A percentile compares a stretch with the other conserved stretches of the same genome.
These are phyloP conservation scores for Limonomyces culmigenus DNA, from an alignment of 1,284 basidiomycete species.

Conservation along the genomic window DNA sequence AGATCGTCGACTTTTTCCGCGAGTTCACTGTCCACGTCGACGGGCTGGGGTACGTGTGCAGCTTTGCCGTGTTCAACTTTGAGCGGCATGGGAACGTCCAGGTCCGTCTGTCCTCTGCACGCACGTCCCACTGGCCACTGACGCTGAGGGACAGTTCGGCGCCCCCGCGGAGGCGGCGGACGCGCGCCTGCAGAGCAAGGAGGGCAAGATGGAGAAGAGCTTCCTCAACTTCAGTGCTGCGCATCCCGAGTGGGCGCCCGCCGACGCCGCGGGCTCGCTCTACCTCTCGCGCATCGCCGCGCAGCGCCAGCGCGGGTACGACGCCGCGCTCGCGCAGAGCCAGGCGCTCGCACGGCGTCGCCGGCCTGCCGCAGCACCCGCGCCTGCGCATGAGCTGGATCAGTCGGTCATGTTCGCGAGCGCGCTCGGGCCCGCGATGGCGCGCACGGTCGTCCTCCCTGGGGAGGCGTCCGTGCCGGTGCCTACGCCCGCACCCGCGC, in stretches of 20 bases:
- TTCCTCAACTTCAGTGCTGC: constrained; percentile 94
- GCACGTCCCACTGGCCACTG: background rate
- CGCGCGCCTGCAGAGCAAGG: constrained; percentile 64
- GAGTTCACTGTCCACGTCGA: constrained; percentile 96
- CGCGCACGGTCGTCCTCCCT: constrained; percentile 51
- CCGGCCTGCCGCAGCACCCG: constrained; percentile 8
- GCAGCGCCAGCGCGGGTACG: constrained; percentile 24
- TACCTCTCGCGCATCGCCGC: constrained; percentile 76
- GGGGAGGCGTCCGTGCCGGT: constrained; percentile 58
- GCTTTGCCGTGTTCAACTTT: constrained; percentile 97
- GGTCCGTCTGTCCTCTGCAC: constrained; percentile 17
- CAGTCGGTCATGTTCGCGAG: constrained; percentile 18
- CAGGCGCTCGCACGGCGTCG: constrained; percentile 33
- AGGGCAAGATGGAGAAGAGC: constrained; percentile 97
- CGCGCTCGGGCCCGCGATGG: constrained; percentile 28
- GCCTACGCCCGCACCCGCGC: constrained; percentile 12
- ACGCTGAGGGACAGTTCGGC: constrained; percentile 38
- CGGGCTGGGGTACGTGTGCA: constrained; percentile 91
- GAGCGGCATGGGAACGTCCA: constrained; percentile 79
- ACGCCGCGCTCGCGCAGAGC: constrained; percentile 55
- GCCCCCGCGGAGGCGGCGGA: constrained; percentile 53
- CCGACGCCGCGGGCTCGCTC: constrained; percentile 71
- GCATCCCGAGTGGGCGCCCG: constrained; percentile 88
- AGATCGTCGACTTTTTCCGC: constrained; percentile 89
- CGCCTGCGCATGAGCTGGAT: constrained; percentile 11